A percentile compares a stretch with the other conserved stretches of the same genome.
These are phyloP conservation scores for Thermomyces lanuginosus DNA, from an alignment of 2,329 filamentous ascomycete species.

Conservation along the genomic window DNA sequence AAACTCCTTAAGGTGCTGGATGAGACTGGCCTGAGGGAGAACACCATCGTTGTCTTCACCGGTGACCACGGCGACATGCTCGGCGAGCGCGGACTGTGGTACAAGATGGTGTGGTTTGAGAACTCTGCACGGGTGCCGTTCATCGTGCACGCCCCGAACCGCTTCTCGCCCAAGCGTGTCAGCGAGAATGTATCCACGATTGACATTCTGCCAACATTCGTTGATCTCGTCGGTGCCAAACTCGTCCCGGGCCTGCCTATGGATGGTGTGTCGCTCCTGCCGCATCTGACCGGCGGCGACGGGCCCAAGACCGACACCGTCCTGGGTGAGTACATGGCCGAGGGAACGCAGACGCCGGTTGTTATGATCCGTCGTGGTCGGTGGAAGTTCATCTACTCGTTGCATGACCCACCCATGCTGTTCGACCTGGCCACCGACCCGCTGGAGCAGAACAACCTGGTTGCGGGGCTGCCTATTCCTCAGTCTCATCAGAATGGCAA, in stretches of 20 bases:
- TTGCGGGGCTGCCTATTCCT: constrained; percentile 17
- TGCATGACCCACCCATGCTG: constrained; percentile 67
- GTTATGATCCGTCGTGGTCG: constrained; percentile 84
- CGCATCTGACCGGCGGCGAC: constrained; percentile 49
- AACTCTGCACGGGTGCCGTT: constrained; percentile 78
- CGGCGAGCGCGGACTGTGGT: constrained; percentile 78
- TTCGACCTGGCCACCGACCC: constrained; percentile 67
- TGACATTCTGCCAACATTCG: constrained; percentile 77
- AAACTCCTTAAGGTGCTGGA: constrained; percentile 63
- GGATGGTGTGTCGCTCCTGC: constrained; percentile 66
- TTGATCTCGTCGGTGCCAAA: constrained; percentile 60
- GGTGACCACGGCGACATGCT: constrained; percentile 95
- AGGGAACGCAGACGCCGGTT: constrained; percentile 73
- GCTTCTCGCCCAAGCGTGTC: constrained; percentile 60
- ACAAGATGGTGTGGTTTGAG: constrained; percentile 97
- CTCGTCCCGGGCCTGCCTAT: constrained; percentile 58
- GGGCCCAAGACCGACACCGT: constrained; percentile 55
- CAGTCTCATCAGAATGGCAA: constrained; percentile 21
- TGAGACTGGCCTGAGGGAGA: constrained; percentile 60
- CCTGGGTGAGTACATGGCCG: constrained; percentile 89
- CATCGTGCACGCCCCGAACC: constrained; percentile 62
- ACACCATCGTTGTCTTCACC: constrained; percentile 84
- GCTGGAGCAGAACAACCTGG: constrained; percentile 57
- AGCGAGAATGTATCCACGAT: constrained; percentile 76
- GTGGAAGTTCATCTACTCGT: constrained; percentile 84